Evolutionary conservation across 2,329 filamentous ascomycete genomes (phyloP), one percentile per base, ranked within the genome.

Genomic region (Colletotrichum lentis): DNA sequence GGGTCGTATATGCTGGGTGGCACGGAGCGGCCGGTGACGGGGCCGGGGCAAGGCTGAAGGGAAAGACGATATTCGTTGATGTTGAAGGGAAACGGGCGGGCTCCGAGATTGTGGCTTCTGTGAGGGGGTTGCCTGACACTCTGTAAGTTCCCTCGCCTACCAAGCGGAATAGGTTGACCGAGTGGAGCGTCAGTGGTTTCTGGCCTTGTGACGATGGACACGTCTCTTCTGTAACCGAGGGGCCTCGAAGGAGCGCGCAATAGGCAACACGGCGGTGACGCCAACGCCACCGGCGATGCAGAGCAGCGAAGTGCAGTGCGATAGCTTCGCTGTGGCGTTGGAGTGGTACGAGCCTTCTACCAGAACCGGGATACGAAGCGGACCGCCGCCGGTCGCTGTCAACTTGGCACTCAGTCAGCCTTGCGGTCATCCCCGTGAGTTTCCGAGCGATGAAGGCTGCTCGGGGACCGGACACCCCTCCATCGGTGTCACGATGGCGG

Each of bases 281-380:
- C 76, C 76, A 0, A 78, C 75, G 12, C 76, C 77, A 10, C 77
- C 77, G 1, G 76, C 75, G 12, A 79, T 73, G 49, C 72, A 73
- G 1, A 78, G 24, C 3, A 76, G 41, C 3, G 67, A 71, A 0
- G 69, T 71, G 67, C 44, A 46, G 44, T 46, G 44, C 2, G 44
- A 22, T 20, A 22, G n/a, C n/a, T 46, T 46, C 3, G 44, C 44
- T 5, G 44, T 22, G 3, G 52, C 72, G 43, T 69, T 72, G 41
- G 72, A 70, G 43, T 74, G 69, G 70, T 77, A 72, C 22, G 77
- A 72, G 0, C 72, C 75, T 14, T 77, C 75, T 6, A 77, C 50
- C 5, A 76, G 52, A 0, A 76, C 75, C 1, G 69, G 72, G 10
- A 77, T 56, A 1, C 52, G 52, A 16, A 55, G 52, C n/a, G n/a